These are phyloP conservation scores for Stemphylium vesicarium DNA, from an alignment of 2,329 filamentous ascomycete genomes.

Conservation along the genomic window DNA sequence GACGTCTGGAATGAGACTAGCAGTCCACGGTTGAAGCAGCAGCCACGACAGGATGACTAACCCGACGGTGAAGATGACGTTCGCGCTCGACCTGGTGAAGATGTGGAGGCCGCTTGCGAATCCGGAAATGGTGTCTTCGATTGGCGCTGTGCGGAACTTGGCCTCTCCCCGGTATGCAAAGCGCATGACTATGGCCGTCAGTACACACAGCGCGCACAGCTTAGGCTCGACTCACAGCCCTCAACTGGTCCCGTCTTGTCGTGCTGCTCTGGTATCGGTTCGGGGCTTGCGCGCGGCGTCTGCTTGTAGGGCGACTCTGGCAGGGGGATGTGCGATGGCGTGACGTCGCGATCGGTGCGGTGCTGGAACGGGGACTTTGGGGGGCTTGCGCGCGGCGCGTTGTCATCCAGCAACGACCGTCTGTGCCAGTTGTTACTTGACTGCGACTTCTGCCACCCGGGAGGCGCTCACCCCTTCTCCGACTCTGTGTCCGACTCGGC, in stretches of 20 bases:
- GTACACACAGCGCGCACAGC: conserved; percentile 17
- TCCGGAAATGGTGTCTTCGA: conserved; percentile 73
- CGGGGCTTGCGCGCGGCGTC: conserved; percentile 61
- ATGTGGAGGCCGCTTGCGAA: conserved; percentile 65
- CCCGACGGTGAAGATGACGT: conserved; percentile 67
- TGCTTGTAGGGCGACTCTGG: conserved; percentile 65
- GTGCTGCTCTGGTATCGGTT: conserved; percentile 44
- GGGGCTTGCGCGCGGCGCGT: conserved; percentile 49
- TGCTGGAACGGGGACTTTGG: conserved; percentile 66
- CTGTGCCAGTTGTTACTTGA: conserved; percentile 64
- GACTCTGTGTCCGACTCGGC: conserved; percentile 56
- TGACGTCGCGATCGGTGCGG: conserved; percentile 58
- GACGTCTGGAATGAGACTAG: conserved; percentile 77
- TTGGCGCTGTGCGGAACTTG: conserved; percentile 82
- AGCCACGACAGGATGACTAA: conserved; percentile 69
- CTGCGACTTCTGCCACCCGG: conserved; percentile 64
- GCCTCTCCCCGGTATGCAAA: conserved; percentile 88
- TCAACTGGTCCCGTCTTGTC: conserved; percentile 37
- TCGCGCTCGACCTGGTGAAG: conserved; percentile 73
- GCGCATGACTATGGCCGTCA: conserved; percentile 71
- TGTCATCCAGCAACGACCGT: conserved; percentile 49
- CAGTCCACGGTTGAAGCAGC: conserved; percentile 68
- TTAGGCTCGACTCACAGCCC: conserved; percentile 40
- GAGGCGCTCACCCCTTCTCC: conserved; percentile 66
- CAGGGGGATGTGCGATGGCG: conserved; percentile 64